Conservation (phyloP, 2,329 filamentous ascomycete genomes). For the Arthrinium phaeospermum region DNA sequence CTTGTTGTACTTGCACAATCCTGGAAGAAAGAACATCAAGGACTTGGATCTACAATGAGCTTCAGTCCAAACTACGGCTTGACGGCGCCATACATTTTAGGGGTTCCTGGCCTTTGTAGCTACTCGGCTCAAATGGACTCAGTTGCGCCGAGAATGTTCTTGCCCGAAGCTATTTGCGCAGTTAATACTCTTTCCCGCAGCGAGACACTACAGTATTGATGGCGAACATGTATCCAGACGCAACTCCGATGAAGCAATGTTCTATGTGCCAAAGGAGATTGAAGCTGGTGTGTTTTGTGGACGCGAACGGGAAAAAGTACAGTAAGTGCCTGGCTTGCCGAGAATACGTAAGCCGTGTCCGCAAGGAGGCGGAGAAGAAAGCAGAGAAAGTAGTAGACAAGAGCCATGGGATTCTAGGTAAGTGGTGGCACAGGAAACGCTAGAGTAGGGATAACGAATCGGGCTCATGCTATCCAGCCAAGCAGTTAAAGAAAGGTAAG, state of each 20-base stretch:
- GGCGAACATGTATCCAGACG: not conserved
- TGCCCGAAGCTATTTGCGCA: not conserved
- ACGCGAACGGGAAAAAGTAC: not conserved
- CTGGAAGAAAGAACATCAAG: not conserved
- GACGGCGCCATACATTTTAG: not conserved
- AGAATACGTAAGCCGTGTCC: not conserved
- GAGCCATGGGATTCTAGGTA: not conserved
- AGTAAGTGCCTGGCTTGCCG: not conserved
- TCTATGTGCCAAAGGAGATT: not conserved
- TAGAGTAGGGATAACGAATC: not conserved
- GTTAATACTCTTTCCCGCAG: too few relatives aligned
- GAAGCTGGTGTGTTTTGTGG: not conserved
- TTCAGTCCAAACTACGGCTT: not conserved
- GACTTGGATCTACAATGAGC: not conserved
- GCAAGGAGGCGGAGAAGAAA: not conserved
- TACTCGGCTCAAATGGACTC: not conserved
- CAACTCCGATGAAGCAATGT: not conserved
- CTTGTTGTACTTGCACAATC: not conserved
- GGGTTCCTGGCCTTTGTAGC: not conserved
- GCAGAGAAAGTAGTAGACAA: not conserved
- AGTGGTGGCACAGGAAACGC: not conserved
- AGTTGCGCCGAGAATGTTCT: not conserved
- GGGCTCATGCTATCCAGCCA: not conserved
- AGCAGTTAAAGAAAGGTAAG: not conserved
- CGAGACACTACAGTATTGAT: not conserved